These are phyloP conservation scores for Calophaca sinica DNA, from an alignment of 306 rosid species.

Conservation along the genomic window DNA sequence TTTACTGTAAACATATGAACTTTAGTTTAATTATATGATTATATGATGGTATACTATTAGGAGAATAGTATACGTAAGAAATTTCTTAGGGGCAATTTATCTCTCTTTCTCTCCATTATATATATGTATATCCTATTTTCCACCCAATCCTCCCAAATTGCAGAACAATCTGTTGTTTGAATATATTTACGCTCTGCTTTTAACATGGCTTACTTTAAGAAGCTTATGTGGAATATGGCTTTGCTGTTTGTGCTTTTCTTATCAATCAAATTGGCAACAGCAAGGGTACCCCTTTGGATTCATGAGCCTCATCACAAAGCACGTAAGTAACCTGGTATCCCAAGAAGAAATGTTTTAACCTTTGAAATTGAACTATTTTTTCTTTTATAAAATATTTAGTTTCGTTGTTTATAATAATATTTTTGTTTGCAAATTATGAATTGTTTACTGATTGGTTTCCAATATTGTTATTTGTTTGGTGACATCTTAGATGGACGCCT, in stretches of 20 bases:
- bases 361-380: background rate
- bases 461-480: background rate
- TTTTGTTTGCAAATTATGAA: too few species aligned
- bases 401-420: too few species aligned
- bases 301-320: background rate
- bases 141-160: background rate
- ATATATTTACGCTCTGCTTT: background rate
- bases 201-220: conserved; percentile 5
- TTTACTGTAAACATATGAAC: too few species aligned
- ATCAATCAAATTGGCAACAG: conserved; percentile 4
- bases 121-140: background rate
- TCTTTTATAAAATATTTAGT: too few species aligned
- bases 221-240: background rate
- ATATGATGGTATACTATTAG: too few species aligned
- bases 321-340: background rate
- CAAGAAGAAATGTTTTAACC: background rate
- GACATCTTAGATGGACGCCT: background rate
- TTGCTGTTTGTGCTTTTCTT: conserved; percentile 8
- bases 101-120: too few species aligned
- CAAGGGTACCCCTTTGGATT: conserved; percentile 13
- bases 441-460: too few species aligned
- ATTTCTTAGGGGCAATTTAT: too few species aligned
- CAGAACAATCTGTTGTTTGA: background rate
- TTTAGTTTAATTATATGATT: too few species aligned
- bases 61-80: too few species aligned